Percentiles rank a stretch among this genome's conserved stretches.
Evolutionary conservation across 2,329 filamentous ascomycete species (phyloP).

Genomic region (Aureobasidium sp.): DNA sequence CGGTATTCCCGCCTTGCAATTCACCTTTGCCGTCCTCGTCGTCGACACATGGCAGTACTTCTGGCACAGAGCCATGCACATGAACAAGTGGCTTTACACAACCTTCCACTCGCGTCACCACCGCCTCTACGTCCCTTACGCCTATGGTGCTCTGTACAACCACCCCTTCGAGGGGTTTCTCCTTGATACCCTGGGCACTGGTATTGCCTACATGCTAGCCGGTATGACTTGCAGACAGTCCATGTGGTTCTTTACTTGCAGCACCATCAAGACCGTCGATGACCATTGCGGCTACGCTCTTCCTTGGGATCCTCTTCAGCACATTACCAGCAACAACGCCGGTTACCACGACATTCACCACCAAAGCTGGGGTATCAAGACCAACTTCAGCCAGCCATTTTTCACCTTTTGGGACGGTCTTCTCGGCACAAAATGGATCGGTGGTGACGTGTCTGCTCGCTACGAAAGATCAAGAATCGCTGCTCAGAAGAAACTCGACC

Average conservation of each 20-base stretch:
- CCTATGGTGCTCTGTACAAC: slow-evolving; percentile 94
- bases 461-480: slow-evolving; percentile 49
- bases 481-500: slow-evolving; percentile 48
- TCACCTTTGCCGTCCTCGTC: slow-evolving; percentile 62
- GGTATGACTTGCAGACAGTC: slow-evolving; percentile 78
- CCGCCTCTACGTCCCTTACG: slow-evolving; percentile 93
- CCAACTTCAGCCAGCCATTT: slow-evolving; percentile 56
- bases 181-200: slow-evolving; percentile 81
- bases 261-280: slow-evolving; percentile 92
- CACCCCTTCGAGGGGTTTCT: slow-evolving; percentile 91
- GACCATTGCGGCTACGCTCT: slow-evolving; percentile 97
- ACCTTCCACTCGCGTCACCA: slow-evolving; percentile 93
- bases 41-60: slow-evolving; percentile 99
- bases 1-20: slow-evolving; percentile 67
- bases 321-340: slow-evolving; percentile 88
- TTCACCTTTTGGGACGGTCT: slow-evolving; percentile 60
- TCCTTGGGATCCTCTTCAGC: slow-evolving; percentile 88
- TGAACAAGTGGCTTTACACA: slow-evolving; percentile 93
- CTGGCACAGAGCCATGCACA: slow-evolving; percentile 89
- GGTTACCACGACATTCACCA: slow-evolving; percentile 97
- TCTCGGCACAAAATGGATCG: slow-evolving; percentile 74
- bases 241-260: slow-evolving; percentile 81
- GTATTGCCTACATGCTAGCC: slow-evolving; percentile 70
- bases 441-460: slow-evolving; percentile 50
- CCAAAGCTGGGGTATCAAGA: slow-evolving; percentile 98